Conservation (phyloP, 2,329 filamentous ascomycete genomes). For the Ceratocystis cacaofunesta region DNA sequence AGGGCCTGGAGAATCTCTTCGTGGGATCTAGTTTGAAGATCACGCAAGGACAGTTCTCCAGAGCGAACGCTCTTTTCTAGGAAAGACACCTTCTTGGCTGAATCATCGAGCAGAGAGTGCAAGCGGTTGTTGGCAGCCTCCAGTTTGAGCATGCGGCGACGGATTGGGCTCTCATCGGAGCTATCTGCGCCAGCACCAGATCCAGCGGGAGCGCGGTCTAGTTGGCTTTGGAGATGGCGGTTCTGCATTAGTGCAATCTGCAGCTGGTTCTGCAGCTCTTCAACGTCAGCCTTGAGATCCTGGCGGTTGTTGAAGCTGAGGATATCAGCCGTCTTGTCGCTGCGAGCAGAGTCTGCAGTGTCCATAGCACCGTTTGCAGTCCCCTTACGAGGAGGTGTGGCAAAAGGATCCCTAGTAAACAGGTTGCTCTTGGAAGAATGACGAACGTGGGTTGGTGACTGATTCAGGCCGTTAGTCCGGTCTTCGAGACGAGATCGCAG, state of each 20-base stretch:
- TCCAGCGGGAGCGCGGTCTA: conserved; percentile 50
- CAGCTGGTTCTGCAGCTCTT: conserved; percentile 84
- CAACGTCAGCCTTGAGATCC: conserved; percentile 80
- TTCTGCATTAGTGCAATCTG: conserved; percentile 94
- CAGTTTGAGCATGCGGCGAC: conserved; percentile 73
- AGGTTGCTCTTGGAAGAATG: conserved; percentile 43
- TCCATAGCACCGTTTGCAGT: conserved; percentile 44
- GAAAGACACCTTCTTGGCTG: conserved; percentile 76
- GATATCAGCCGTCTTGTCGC: conserved; percentile 66
- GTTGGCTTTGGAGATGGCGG: conserved; percentile 74
- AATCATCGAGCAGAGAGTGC: conserved; percentile 90
- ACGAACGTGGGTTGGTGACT: conserved; percentile 51
- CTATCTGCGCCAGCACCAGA: neutral
- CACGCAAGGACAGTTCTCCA: conserved; percentile 75
- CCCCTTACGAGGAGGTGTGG: conserved; percentile 34
- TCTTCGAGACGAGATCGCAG: conserved; percentile 61
- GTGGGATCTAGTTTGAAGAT: conserved; percentile 84
- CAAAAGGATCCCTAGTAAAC: conserved; percentile 1
- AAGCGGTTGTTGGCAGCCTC: conserved; percentile 83
- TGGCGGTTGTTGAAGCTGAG: conserved; percentile 73
- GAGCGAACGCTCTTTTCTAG: conserved; percentile 76
- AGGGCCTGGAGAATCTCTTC: conserved; percentile 88
- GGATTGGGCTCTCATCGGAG: conserved; percentile 59
- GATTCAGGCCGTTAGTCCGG: conserved; percentile 60
- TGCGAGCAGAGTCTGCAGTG: conserved; percentile 58